These are phyloP conservation scores for Aspergillus wentii DNA, from an alignment of 495 filamentous ascomycete genomes.

Conservation along the genomic window DNA sequence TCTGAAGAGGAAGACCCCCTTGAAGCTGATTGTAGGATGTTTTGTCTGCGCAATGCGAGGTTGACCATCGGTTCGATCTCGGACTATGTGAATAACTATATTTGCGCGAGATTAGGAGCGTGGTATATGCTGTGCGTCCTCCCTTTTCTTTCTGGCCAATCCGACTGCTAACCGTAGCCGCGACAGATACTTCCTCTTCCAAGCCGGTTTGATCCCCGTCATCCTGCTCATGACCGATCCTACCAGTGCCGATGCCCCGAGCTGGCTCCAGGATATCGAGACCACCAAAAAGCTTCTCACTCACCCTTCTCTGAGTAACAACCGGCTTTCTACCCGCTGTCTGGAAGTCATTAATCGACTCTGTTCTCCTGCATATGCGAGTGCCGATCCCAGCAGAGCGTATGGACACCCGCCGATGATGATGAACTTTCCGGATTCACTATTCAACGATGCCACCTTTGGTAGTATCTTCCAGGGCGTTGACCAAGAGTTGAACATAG, in stretches of 20 bases:
- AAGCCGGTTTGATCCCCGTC: conserved; percentile 46
- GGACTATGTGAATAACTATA: conserved; percentile 36
- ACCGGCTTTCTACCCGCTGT: conserved; percentile 40
- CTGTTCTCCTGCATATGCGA: conserved; percentile 26
- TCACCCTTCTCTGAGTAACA: conserved; percentile 38
- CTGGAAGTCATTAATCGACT: conserved; percentile 40
- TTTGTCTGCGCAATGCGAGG: conserved; percentile 40
- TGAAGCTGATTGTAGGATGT: conserved; percentile 36
- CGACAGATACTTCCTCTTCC: conserved; percentile 49
- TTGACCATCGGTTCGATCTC: conserved; percentile 41
- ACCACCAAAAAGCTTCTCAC: conserved; percentile 39
- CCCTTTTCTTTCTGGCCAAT: background rate
- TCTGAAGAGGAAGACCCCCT: conserved; percentile 31
- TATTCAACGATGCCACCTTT: conserved; percentile 34
- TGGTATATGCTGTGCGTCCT: conserved; percentile 48
- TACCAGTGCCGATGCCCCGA: conserved; percentile 32
- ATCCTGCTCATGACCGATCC: conserved; percentile 47
- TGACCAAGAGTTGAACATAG: conserved; percentile 30
- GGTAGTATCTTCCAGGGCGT: conserved; percentile 35
- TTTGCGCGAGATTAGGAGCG: conserved; percentile 39
- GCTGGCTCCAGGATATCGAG: conserved; percentile 44
- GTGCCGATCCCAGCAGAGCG: conserved; percentile 3
- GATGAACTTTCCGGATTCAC: conserved; percentile 39
- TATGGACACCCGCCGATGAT: conserved; percentile 18
- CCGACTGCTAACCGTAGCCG: background rate